phyloP scores from a whole-genome alignment of 768 basidiomycete genomes.

The Leccinum obscurum region DNA sequence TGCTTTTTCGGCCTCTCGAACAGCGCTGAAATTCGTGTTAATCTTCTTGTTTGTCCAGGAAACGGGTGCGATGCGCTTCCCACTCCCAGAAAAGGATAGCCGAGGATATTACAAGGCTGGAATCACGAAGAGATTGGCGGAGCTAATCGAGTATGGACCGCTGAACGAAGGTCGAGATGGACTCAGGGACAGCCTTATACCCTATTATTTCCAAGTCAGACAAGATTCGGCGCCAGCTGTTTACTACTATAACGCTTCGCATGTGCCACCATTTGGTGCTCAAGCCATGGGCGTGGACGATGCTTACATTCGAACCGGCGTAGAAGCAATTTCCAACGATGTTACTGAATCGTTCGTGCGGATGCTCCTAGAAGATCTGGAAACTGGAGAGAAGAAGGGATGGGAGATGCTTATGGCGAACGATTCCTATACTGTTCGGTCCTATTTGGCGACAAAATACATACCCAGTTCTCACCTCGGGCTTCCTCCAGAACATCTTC shows the following conservation, averaged over 20 bases:
- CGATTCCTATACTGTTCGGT: conserved; percentile 29
- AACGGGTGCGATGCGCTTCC: conserved; percentile 44
- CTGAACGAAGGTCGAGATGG: conserved; percentile 22
- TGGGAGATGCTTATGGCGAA: conserved; percentile 29
- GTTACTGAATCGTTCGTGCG: conserved; percentile 19
- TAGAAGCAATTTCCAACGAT: conserved; percentile 17
- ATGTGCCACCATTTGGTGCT: conserved; percentile 8
- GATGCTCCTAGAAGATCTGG: conserved; percentile 20
- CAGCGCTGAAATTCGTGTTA: not conserved
- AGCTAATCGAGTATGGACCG: conserved; percentile 30
- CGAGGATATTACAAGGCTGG: conserved; percentile 20
- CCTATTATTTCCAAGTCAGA: conserved; percentile 17
- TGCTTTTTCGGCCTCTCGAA: not conserved
- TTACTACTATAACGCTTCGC: conserved; percentile 10
- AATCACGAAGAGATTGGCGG: conserved; percentile 34
- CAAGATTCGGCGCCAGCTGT: conserved; percentile 11
- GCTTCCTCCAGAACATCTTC: conserved; percentile 16
- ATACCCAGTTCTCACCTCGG: conserved; percentile 18
- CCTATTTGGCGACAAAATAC: conserved; percentile 22
- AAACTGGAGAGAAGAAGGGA: conserved; percentile 19
- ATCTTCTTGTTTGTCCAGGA: conserved; percentile 20
- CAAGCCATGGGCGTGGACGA: conserved; percentile 9
- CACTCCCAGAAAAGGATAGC: conserved; percentile 18
- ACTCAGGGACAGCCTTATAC: conserved; percentile 23
- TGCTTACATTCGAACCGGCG: conserved; percentile 20